Evolutionary conservation across 805 yeast genomes (phyloP).

Genomic region (Candida lessepsii): DNA sequence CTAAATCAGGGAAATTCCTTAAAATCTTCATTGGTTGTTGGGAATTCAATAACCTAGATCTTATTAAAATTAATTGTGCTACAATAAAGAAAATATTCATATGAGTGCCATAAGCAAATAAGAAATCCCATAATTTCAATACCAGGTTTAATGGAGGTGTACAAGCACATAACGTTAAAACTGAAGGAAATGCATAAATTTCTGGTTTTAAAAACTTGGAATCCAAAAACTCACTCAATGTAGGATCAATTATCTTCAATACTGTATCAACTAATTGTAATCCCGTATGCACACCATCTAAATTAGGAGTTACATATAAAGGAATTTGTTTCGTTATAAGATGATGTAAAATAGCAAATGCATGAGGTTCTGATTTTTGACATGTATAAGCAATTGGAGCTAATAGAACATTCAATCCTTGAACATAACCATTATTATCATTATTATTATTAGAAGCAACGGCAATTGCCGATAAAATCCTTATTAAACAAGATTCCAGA

Average conservation of each 20-base stretch:
- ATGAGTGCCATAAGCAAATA: slow-evolving; percentile 89
- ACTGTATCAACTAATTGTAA: slow-evolving; percentile 70
- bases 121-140: slow-evolving; percentile 81
- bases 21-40: slow-evolving; percentile 72
- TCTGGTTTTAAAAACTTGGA: slow-evolving; percentile 75
- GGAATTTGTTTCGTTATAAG: slow-evolving; percentile 69
- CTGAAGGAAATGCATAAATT: slow-evolving; percentile 81
- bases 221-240: slow-evolving; percentile 56
- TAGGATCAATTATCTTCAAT: slow-evolving; percentile 69
- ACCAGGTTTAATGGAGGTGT: slow-evolving; percentile 81
- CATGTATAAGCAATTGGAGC: slow-evolving; percentile 81
- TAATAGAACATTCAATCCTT: slow-evolving; percentile 83
- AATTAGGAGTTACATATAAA: slow-evolving; percentile 69
- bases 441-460: slow-evolving; percentile 28
- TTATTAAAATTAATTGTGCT: slow-evolving; percentile 72
- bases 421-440: slow-evolving; percentile 60
- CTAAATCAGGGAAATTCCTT: slow-evolving; percentile 68
- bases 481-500: slow-evolving; percentile 61
- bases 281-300: slow-evolving; percentile 82
- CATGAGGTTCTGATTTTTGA: slow-evolving; percentile 77
- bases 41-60: slow-evolving; percentile 59
- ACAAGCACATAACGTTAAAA: slow-evolving; percentile 81
- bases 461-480: slow-evolving; percentile 75
- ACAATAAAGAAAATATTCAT: slow-evolving; percentile 81
- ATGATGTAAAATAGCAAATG: slow-evolving; percentile 67